phyloP scores from a whole-genome alignment of 1,139 yeast genomes.

The Blastobotrys raffinosifermentans region DNA sequence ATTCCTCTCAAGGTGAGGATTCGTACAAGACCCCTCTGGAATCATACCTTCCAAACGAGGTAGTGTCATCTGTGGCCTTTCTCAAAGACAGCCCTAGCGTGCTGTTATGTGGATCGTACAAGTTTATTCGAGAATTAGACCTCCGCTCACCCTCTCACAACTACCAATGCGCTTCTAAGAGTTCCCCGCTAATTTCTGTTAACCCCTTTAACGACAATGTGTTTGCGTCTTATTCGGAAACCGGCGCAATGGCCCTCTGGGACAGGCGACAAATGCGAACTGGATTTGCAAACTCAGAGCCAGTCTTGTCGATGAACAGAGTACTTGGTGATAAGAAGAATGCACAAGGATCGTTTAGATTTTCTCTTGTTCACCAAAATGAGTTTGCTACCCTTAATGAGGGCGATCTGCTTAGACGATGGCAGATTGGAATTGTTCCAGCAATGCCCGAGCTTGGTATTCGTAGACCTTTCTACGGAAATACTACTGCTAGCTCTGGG shows the following conservation, averaged over 20 bases:
- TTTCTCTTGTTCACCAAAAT: constrained; percentile 60
- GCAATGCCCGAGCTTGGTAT: constrained; percentile 15
- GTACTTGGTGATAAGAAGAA: constrained; percentile 56
- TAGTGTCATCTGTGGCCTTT: constrained; percentile 62
- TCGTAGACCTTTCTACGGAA: background rate
- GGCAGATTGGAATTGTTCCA: constrained; percentile 69
- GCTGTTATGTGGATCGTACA: constrained; percentile 70
- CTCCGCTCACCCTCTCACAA: constrained; percentile 61
- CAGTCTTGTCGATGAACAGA: constrained; percentile 61
- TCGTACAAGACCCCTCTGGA: constrained; percentile 40
- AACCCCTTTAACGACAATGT: constrained; percentile 62
- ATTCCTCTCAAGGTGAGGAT: constrained; percentile 8
- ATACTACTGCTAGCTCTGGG: background rate
- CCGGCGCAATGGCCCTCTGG: constrained; percentile 82
- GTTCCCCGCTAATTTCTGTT: constrained; percentile 60
- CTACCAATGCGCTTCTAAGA: constrained; percentile 70
- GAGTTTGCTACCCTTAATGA: constrained; percentile 78
- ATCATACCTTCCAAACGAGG: constrained; percentile 67
- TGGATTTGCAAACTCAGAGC: constrained; percentile 35
- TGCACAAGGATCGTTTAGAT: constrained; percentile 47
- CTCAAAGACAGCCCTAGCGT: constrained; percentile 52
- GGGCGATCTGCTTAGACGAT: constrained; percentile 72
- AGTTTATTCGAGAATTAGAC: constrained; percentile 74
- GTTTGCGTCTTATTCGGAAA: constrained; percentile 74
- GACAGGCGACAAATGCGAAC: constrained; percentile 62